These are phyloP conservation scores for Haplosporangium gracile DNA, from an alignment of 192 early-diverging fungal genomes.

Conservation along the genomic window DNA sequence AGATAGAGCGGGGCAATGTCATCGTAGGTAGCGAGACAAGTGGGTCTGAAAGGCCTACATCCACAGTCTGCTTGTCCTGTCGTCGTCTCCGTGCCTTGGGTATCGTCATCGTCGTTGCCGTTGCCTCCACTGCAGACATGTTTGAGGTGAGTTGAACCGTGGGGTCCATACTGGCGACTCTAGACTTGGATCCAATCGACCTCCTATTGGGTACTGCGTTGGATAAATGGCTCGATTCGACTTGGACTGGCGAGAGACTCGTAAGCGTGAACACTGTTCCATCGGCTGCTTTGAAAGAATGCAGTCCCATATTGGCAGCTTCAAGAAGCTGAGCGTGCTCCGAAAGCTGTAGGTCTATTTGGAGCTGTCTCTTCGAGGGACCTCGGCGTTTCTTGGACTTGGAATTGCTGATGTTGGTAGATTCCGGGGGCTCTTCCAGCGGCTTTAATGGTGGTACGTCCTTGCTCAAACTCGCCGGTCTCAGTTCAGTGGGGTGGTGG, in stretches of 20 bases:
- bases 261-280: background rate
- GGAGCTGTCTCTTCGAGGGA: background rate
- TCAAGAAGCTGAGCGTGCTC: background rate
- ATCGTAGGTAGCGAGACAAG: background rate
- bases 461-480: background rate
- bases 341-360: background rate
- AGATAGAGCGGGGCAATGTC: background rate
- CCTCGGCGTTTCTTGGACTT: background rate
- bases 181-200: background rate
- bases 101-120: background rate
- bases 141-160: background rate
- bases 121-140: background rate
- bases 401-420: background rate
- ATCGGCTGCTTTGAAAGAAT: background rate
- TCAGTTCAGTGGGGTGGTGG: background rate
- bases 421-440: background rate
- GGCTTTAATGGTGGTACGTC: background rate
- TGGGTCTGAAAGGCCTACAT: background rate
- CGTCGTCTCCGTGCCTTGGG: slow-evolving; percentile 1
- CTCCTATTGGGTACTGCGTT: background rate
- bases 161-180: background rate
- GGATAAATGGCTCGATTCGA: background rate
- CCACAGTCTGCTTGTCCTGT: background rate
- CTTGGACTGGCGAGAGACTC: background rate
- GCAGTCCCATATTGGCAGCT: background rate